These are phyloP conservation scores for Populus hybrid DNA, from an alignment of 441 rosid species.

Conservation along the genomic window DNA sequence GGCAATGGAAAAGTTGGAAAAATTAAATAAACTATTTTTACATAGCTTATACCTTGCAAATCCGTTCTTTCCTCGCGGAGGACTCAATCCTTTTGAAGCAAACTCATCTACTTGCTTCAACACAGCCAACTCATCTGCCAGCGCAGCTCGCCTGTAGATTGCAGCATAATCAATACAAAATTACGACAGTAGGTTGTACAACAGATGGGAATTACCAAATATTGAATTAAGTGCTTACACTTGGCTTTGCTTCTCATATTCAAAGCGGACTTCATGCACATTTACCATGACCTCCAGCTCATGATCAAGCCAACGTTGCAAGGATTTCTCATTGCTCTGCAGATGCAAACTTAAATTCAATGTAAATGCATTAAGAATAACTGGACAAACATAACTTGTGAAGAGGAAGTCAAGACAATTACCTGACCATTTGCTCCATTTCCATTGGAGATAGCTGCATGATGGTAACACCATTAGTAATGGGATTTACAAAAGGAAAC, in stretches of 20 bases:
- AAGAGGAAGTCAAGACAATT: slow-evolving; percentile 11
- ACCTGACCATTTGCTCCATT: slow-evolving; percentile 89
- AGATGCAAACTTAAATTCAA: slow-evolving; percentile 18
- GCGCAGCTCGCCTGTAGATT: slow-evolving; percentile 77
- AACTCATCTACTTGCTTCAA: slow-evolving; percentile 91
- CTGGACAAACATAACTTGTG: neutral
- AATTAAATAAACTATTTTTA: slow-evolving; percentile 3
- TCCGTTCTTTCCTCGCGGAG: slow-evolving; percentile 94
- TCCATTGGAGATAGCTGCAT: slow-evolving; percentile 71
- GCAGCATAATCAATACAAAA: slow-evolving; percentile 17
- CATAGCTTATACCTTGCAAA: slow-evolving; percentile 63
- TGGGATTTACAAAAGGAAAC: slow-evolving; percentile 8
- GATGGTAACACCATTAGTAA: slow-evolving; percentile 31
- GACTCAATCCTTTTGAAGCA: slow-evolving; percentile 85
- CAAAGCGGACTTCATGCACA: slow-evolving; percentile 97
- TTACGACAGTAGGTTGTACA: neutral
- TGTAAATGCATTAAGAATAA: slow-evolving; percentile 8
- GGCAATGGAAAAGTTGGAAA: neutral
- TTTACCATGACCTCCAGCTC: slow-evolving; percentile 98
- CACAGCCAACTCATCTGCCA: slow-evolving; percentile 88
- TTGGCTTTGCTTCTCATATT: slow-evolving; percentile 97
- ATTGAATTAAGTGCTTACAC: slow-evolving; percentile 57
- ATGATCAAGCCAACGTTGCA: slow-evolving; percentile 93
- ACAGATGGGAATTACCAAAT: neutral
- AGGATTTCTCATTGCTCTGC: slow-evolving; percentile 84